Evolutionary conservation across 768 basidiomycete species (phyloP), one percentile per base, ranked within the genome.

Genomic region (Boletus subcaerulescens): DNA sequence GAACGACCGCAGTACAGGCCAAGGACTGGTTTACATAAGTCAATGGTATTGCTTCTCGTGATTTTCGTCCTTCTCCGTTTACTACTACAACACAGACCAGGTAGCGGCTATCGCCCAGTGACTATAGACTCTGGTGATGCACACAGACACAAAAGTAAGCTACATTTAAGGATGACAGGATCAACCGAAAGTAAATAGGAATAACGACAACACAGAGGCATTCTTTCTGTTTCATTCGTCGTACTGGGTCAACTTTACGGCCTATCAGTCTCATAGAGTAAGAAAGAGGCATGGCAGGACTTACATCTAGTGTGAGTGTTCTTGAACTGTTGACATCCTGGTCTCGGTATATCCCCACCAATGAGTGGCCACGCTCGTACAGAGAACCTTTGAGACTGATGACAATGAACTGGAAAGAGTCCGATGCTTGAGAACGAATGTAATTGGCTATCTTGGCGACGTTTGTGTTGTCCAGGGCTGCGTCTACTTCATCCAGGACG

Each of bases 381-480:
- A 98, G 72, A 0, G 93, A 92, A 41, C 88, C 89, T 71, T 98
- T 98, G 69, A 98, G 77, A 68, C 93, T 94, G 76, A 99, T 99
- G 52, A 98, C 95, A 54, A 99, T 84, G 70, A 98, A 98, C 70
- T 98, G 95, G 80, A 98, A 96, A 2, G 77, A 71, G 43, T 86
- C 82, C 0, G 91, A 91, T 3, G 93, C 86, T 59, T 95, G 92
- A 13, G 80, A 74, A 3, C 90, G 83, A 60, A 97, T 94, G 66
- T 98, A 99, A 59, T 90, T 89, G 13, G 96, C 96, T 33, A 98
- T 85, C 68, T 94, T 93, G 36, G 92, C 91, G 4, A 98, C 96
- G 60, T 99, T 98, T n/a, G 94, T 97, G 69, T 98, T 96, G 74
- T 98, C 96, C 39, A 98, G 79, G 0, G 97, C 96, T 12, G 97